Evolutionary conservation across 495 filamentous ascomycete species (phyloP).

Genomic region (Podospora australis): DNA sequence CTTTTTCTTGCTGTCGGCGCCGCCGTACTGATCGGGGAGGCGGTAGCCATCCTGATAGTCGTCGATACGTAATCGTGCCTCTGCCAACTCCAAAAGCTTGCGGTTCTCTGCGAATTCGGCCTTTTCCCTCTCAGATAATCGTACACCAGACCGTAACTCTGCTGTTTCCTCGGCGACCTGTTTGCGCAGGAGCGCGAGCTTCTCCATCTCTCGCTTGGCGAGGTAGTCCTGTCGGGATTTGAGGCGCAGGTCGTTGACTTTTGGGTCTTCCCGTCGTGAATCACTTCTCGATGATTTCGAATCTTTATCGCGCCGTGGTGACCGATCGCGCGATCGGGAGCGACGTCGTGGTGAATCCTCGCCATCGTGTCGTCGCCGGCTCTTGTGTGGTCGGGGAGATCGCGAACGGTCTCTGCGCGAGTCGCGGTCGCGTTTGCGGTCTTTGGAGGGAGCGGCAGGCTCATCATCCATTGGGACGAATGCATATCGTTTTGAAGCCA

Average conservation of each 20-base stretch:
- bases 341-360: conserved; percentile 24
- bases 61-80: conserved; percentile 82
- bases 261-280: conserved; percentile 28
- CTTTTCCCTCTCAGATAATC: conserved; percentile 70
- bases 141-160: conserved; percentile 71
- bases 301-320: conserved; percentile 5
- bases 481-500: conserved; percentile 64
- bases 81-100: conserved; percentile 78
- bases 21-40: conserved; percentile 91
- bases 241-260: conserved; percentile 70
- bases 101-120: conserved; percentile 87
- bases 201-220: conserved; percentile 83
- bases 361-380: conserved; percentile 22
- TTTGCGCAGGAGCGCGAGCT: conserved; percentile 73
- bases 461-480: conserved; percentile 81
- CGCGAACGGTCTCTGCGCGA: too few relatives aligned
- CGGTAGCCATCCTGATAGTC: conserved; percentile 90
- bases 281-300: conserved; percentile 7
- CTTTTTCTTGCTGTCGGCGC: conserved; percentile 84
- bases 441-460: conserved; percentile 47
- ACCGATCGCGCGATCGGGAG: conserved; percentile 10
- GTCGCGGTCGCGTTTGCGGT: conserved; percentile 44
- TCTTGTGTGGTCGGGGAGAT: conserved; percentile 28
- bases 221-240: conserved; percentile 88
- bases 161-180: conserved; percentile 88